Percentiles rank a stretch among this genome's conserved stretches.
Evolutionary conservation across 129 eudicot species (phyloP).

Genomic region (Chrysanthemum lavandulifolium): DNA sequence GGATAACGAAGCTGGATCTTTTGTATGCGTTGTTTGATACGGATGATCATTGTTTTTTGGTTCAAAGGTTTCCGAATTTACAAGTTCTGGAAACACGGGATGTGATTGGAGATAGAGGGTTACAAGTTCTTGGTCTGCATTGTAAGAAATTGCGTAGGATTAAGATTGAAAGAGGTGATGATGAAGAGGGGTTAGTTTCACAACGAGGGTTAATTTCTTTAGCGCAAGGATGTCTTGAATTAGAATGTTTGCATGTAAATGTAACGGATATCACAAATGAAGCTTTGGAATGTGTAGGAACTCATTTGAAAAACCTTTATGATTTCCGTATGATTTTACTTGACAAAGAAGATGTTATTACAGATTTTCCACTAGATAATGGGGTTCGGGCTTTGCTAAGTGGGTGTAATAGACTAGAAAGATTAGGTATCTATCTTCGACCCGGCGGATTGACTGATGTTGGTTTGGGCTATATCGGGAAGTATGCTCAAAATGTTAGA

Average conservation of each 20-base stretch:
- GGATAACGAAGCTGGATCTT: conserved; percentile 63
- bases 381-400: conserved; percentile 66
- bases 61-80: conserved; percentile 71
- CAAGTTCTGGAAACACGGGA: conserved; percentile 78
- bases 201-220: conserved; percentile 71
- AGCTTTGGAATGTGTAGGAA: conserved; percentile 59
- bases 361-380: conserved; percentile 82
- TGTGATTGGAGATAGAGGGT: conserved; percentile 71
- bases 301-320: conserved; percentile 53
- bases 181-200: conserved; percentile 73
- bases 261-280: conserved; percentile 73
- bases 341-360: conserved; percentile 50
- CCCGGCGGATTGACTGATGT: conserved; percentile 66
- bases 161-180: conserved; percentile 81
- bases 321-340: conserved; percentile 76
- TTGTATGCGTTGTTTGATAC: conserved; percentile 59
- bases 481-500: conserved; percentile 53
- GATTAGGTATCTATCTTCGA: conserved; percentile 79
- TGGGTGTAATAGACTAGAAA: conserved; percentile 55
- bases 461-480: conserved; percentile 67
- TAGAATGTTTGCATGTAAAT: conserved; percentile 71
- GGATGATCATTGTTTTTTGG: conserved; percentile 57
- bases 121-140: conserved; percentile 48
- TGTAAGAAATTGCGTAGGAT: conserved; percentile 68
- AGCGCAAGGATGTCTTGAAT: conserved; percentile 62